These are phyloP conservation scores for Cryomyces minteri DNA, from an alignment of 495 filamentous ascomycete genomes.

Conservation along the genomic window DNA sequence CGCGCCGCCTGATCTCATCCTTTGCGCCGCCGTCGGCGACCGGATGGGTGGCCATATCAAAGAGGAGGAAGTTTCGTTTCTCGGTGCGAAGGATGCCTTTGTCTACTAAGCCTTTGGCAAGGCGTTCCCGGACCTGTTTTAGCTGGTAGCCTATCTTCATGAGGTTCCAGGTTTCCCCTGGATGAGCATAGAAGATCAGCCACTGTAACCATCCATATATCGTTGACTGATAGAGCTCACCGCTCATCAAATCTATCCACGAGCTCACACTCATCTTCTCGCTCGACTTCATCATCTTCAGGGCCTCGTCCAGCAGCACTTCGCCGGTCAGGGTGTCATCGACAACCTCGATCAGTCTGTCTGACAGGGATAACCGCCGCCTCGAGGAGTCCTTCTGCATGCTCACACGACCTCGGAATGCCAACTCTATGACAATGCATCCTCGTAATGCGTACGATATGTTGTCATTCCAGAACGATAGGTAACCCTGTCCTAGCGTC, in stretches of 20 bases:
- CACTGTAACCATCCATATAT: conserved; percentile 2
- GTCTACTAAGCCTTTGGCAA: conserved; percentile 95
- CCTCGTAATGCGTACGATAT: conserved; percentile 95
- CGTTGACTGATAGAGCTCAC: conserved; percentile 33
- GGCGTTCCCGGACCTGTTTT: conserved; percentile 94
- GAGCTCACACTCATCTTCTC: conserved; percentile 99
- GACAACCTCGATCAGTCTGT: conserved; percentile 87
- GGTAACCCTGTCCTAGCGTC: conserved; percentile 50
- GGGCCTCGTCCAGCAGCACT: conserved; percentile 89
- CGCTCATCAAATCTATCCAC: conserved; percentile 97
- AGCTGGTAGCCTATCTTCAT: conserved; percentile 99
- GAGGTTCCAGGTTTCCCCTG: conserved; percentile 97
- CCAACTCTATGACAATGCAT: conserved; percentile 94
- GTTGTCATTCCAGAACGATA: conserved; percentile 99
- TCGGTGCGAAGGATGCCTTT: conserved; percentile 97
- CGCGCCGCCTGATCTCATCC: conserved; percentile 84
- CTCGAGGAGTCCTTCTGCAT: conserved; percentile 96
- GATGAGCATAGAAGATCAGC: not conserved
- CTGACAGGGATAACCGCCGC: conserved; percentile 78
- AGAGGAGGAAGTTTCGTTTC: conserved; percentile 97
- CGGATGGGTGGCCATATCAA: conserved; percentile 99
- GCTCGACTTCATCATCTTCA: conserved; percentile 99
- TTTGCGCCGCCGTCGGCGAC: conserved; percentile 93
- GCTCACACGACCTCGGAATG: conserved; percentile 87
- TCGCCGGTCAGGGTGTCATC: conserved; percentile 95